Evolutionary conservation across 345 rosid species (phyloP), one percentile per base, ranked within the genome.

Genomic region (Ceriops tagal): DNA sequence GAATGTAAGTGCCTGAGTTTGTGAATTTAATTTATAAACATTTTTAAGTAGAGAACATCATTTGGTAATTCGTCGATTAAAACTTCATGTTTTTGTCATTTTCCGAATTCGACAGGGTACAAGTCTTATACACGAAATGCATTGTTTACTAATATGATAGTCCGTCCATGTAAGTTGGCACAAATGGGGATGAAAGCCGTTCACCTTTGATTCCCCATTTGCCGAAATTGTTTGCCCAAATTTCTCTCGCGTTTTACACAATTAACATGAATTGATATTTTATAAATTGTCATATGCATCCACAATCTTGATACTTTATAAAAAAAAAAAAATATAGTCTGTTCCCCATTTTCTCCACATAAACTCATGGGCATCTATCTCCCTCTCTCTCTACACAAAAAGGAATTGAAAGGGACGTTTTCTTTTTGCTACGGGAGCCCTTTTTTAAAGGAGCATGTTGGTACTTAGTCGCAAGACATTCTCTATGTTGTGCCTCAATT

Each of bases 291-390:
- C 31, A 56, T 0, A 8, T 34, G 37, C 37, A 27, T 24, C 59
- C 59, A 56, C 31, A 3, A 56, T 5, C 16, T 9, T 0, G 28
- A 10, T 15, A 9, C 21, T 8, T 53, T 24, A 67, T 9, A 24
- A 6, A 16, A 16, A 24, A 6, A 27, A 51, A 64, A 72, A 43
- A 13, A 43, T 52, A 10, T 52, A 10, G 9, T 66, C 66, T 83
- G 90, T 79, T 80, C 89, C 91, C 90, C 79, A 79, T 76, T 79
- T 69, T 19, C 51, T 79, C 79, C 84, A 65, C 93, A 90, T 16
- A 53, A 69, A 68, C 47, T 77, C 27, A 79, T 81, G 90, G 87
- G 84, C 72, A 13, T 51, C 59, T n/a, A 5, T 21, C 61, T 22
- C 49, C 3, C 49, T 64, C 46, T 69, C 64, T 69, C 26, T 32